A percentile compares a stretch with the other conserved stretches of the same genome.
Conservation (phyloP, 2,329 filamentous ascomycete species). For the Neonectria neomacrospora region DNA sequence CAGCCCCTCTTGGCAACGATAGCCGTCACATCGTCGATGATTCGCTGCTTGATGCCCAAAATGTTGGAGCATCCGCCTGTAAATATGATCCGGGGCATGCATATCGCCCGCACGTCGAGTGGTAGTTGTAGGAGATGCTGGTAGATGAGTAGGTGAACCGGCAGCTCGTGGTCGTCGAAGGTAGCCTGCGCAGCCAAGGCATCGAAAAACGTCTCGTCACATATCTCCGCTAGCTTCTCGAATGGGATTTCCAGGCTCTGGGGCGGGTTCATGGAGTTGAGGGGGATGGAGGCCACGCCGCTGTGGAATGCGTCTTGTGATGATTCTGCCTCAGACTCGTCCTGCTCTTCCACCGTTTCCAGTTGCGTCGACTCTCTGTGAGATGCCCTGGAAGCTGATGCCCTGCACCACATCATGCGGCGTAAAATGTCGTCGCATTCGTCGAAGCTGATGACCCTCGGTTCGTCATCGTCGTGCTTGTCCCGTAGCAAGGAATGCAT, state of each 20-base stretch:
- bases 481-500: conserved; percentile 54
- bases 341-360: conserved; percentile 67
- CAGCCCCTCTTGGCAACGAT: conserved; percentile 78
- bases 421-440: conserved; percentile 84
- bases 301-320: conserved; percentile 35
- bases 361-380: conserved; percentile 53
- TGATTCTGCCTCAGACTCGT: conserved; percentile 58
- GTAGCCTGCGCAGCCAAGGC: conserved; percentile 60
- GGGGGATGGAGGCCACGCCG: conserved; percentile 54
- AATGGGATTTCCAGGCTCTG: conserved; percentile 74
- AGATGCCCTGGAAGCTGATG: conserved; percentile 46
- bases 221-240: conserved; percentile 75
- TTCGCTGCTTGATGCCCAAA: conserved; percentile 79
- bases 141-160: conserved; percentile 82
- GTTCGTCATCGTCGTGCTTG: conserved; percentile 47
- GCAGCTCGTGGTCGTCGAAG: conserved; percentile 88
- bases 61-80: conserved; percentile 83
- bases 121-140: conserved; percentile 79
- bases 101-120: conserved; percentile 82
- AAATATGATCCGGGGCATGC: conserved; percentile 90
- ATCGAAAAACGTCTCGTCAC: conserved; percentile 80
- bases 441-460: conserved; percentile 70
- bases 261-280: conserved; percentile 61
- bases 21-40: conserved; percentile 77
- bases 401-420: conserved; percentile 80